Evolutionary conservation across 495 filamentous ascomycete species (phyloP), one percentile per base, ranked within the genome.

Genomic region (Podospora sp.): DNA sequence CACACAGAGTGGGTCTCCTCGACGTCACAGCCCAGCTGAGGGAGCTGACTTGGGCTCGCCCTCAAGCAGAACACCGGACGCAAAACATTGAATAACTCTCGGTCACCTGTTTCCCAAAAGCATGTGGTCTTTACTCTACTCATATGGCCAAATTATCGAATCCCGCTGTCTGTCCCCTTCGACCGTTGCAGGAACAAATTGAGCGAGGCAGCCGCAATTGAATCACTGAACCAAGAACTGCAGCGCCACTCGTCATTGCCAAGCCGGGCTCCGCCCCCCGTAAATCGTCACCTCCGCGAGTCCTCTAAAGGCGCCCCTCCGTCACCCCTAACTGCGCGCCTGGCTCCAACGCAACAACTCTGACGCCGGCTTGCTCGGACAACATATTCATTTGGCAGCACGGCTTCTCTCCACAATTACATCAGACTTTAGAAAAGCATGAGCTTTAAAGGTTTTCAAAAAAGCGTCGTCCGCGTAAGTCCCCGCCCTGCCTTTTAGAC

Each of bases 371-470:
- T 49, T 62, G n/a, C 35, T 62, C 60, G 36, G 35, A 62, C 35
- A 60, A 25, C 40, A 46, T 46, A 2, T 18, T 18, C 9, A 46
- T 11, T 6, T 11, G 40, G 14, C 9, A 46, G 16, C 33, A 35
- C 12, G 8, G n/a, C 16, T 65, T 18, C 20, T 59, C 26, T 59
- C 33, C 29, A 20, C 29, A 40, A 25, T 8, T 62, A 36, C 14
- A 5, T 29, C 29, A 6, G n/a, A 24, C 24, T 59, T 51, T 65
- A 22, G 56, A 49, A 8, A 62, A 76, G 70, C 71, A 99, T 99
- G 95, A 97, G 94, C 88, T 93, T 97, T 82, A 94, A 94, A 82
- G 95, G 95, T 68, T 91, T 99, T 75, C 88, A 90, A 80, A 97
- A 97, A 83, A 91, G 91, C 80, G 82, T 96, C 73, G 84, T 88